phyloP scores from a whole-genome alignment of 345 rosid species.

The Eucalyptus microcorys region DNA sequence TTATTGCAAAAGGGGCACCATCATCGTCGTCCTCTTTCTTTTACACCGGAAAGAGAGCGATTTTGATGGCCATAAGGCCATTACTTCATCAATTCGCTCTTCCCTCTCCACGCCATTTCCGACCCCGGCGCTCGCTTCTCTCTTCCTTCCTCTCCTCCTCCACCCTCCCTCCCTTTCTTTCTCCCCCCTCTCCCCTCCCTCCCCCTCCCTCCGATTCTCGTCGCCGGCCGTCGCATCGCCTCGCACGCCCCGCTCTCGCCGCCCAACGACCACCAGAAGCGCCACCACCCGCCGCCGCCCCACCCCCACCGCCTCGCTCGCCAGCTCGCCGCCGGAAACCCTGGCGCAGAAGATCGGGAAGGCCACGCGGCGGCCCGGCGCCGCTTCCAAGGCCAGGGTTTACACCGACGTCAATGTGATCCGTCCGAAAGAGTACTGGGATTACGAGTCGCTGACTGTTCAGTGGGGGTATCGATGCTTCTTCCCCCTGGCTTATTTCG shows the following conservation, averaged over 20 bases:
- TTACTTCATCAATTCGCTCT: slow-evolving; percentile 14
- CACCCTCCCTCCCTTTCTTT: background rate
- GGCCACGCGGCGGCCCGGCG: slow-evolving; percentile 88
- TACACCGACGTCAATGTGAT: slow-evolving; percentile 73
- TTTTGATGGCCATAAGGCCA: slow-evolving; percentile 77
- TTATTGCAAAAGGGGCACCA: background rate
- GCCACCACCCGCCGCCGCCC: background rate
- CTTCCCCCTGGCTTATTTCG: background rate
- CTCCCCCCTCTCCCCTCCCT: background rate
- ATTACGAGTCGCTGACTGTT: slow-evolving; percentile 66
- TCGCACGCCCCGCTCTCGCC: slow-evolving; percentile 14
- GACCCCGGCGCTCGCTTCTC: background rate
- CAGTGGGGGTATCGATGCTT: slow-evolving; percentile 63
- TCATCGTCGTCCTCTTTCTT: background rate
- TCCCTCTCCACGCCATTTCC: slow-evolving; percentile 1
- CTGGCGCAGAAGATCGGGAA: slow-evolving; percentile 98
- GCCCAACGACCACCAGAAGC: slow-evolving; percentile 1
- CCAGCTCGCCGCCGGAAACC: slow-evolving; percentile 26
- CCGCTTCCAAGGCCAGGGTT: slow-evolving; percentile 95
- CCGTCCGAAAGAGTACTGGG: slow-evolving; percentile 95
- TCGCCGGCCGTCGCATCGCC: slow-evolving; percentile 12
- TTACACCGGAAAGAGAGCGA: background rate
- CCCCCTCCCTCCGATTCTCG: background rate
- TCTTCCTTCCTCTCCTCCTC: background rate
- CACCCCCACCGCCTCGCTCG: background rate